phyloP scores from a whole-genome alignment of 371 early-diverging fungal species.

The Mucor saturninus region DNA sequence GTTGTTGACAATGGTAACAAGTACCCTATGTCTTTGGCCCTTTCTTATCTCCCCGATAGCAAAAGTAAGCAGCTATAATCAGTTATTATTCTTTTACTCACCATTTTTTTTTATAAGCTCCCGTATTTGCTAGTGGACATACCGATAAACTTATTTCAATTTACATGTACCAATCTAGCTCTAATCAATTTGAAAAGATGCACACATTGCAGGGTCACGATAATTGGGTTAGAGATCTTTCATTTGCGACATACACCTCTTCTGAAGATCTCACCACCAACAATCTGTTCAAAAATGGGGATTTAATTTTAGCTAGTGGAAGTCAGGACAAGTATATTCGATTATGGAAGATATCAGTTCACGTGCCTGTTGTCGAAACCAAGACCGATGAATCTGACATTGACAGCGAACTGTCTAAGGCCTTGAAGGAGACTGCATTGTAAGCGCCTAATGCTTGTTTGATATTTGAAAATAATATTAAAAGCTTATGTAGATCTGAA shows the following conservation, averaged over 20 bases:
- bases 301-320: conserved; percentile 86
- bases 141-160: conserved; percentile 77
- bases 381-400: conserved; percentile 10
- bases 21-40: conserved; percentile 72
- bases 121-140: conserved; percentile 75
- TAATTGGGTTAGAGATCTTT: conserved; percentile 90
- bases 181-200: conserved; percentile 61
- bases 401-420: conserved; percentile 53
- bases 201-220: conserved; percentile 86
- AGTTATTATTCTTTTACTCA: not conserved
- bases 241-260: conserved; percentile 70
- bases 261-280: conserved; percentile 33
- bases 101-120: conserved; percentile 37
- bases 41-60: conserved; percentile 74
- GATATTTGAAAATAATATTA: not conserved
- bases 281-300: conserved; percentile 69
- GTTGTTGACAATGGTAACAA: conserved; percentile 69
- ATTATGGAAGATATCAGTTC: conserved; percentile 81
- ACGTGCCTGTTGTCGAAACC: conserved; percentile 10
- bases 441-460: conserved; percentile 22
- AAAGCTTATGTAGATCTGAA: conserved; percentile 39
- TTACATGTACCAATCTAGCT: conserved; percentile 48
- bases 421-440: conserved; percentile 58
- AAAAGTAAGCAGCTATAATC: conserved; percentile 36
- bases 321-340: conserved; percentile 94